A percentile compares a stretch with the other conserved stretches of the same genome.
These are phyloP conservation scores for Physcomitrellopsis africana DNA, from an alignment of 225 moss, liverwort and hornwort species.

Conservation along the genomic window DNA sequence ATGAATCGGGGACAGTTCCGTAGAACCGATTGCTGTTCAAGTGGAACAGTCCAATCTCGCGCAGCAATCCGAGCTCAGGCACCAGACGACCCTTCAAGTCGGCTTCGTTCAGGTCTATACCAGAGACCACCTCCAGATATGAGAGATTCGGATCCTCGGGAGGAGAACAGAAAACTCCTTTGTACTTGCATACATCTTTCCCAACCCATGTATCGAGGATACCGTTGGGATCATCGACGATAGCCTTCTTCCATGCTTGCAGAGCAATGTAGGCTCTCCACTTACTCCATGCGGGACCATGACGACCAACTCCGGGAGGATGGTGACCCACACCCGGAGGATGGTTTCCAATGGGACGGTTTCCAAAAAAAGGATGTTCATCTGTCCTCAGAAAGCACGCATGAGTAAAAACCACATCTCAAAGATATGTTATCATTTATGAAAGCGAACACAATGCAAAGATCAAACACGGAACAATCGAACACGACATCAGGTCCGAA, in stretches of 20 bases:
- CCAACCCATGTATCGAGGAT: slow-evolving; percentile 78
- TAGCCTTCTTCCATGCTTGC: slow-evolving; percentile 83
- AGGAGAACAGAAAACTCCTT: slow-evolving; percentile 84
- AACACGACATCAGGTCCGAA: no score
- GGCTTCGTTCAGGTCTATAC: slow-evolving; percentile 76
- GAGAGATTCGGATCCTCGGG: slow-evolving; percentile 43
- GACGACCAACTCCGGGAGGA: slow-evolving; percentile 55
- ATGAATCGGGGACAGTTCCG: slow-evolving; percentile 58
- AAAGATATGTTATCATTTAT: no score
- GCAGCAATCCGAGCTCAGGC: slow-evolving; percentile 68
- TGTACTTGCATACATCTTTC: slow-evolving; percentile 69
- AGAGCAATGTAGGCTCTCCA: slow-evolving; percentile 70
- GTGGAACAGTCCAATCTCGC: slow-evolving; percentile 73
- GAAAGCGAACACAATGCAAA: no score
- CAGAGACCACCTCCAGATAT: slow-evolving; percentile 60
- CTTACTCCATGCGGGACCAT: slow-evolving; percentile 46
- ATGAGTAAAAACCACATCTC: no score
- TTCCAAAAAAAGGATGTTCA: no score
- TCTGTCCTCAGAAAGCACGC: no score
- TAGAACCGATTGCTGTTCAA: slow-evolving; percentile 81
- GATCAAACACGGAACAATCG: no score
- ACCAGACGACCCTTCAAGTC: slow-evolving; percentile 58
- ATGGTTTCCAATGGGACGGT: slow-evolving; percentile 48
- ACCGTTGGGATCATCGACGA: slow-evolving; percentile 70
- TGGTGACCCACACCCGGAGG: slow-evolving; percentile 67